Conservation (phyloP, 2,329 filamentous ascomycete species). For the Paecilomyces sp. region DNA sequence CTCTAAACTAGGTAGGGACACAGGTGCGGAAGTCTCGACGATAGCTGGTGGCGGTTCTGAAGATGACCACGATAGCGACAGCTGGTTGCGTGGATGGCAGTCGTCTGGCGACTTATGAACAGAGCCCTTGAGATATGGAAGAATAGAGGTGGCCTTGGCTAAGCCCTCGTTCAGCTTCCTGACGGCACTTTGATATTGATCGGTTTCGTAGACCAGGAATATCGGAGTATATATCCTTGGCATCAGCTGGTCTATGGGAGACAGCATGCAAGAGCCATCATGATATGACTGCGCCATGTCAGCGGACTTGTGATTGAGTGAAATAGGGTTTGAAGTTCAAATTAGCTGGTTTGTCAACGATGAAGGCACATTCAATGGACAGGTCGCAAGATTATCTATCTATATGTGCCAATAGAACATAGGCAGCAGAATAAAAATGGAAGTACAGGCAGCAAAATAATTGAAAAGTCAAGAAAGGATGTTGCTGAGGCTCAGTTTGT, state of each 20-base stretch:
- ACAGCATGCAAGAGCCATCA: not conserved
- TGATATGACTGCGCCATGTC: not conserved
- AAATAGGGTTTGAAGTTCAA: not conserved
- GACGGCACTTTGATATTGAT: not conserved
- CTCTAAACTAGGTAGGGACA: not conserved
- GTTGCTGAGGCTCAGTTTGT: too few species aligned
- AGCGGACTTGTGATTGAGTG: not conserved
- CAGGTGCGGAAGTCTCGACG: not conserved
- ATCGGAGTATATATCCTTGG: not conserved
- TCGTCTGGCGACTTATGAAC: not conserved
- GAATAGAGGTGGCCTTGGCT: not conserved
- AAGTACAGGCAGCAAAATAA: too few species aligned
- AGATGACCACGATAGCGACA: not conserved
- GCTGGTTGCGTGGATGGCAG: not conserved
- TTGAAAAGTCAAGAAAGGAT: too few species aligned
- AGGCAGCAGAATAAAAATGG: too few species aligned
- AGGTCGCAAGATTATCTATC: not conserved
- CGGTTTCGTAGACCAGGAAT: not conserved
- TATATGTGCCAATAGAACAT: not conserved
- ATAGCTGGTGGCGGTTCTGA: not conserved
- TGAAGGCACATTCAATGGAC: not conserved
- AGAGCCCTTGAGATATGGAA: not conserved
- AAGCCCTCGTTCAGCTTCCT: not conserved
- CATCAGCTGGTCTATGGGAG: not conserved
- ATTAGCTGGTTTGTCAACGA: not conserved